These are phyloP conservation scores for Thymus mandschuricus DNA, from an alignment of 257 asterid species.

Conservation along the genomic window DNA sequence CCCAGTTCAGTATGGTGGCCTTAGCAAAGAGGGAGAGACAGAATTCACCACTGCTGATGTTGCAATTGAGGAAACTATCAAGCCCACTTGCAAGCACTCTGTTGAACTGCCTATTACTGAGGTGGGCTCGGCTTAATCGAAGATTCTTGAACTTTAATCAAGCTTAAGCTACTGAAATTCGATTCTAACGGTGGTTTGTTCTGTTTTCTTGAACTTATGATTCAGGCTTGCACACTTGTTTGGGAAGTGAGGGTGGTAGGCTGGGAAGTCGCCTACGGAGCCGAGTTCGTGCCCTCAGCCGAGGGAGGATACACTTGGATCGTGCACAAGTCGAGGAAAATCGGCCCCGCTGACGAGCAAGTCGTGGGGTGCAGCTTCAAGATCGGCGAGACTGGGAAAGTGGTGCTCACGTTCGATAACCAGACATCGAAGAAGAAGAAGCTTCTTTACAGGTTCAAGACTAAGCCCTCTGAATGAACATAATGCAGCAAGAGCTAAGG, in stretches of 20 bases:
- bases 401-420: conserved; percentile 84
- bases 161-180: background rate
- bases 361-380: conserved; percentile 70
- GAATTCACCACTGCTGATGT: conserved; percentile 74
- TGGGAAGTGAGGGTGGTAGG: conserved; percentile 95
- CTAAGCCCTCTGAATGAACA: conserved; percentile 62
- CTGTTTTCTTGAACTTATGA: background rate
- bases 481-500: conserved; percentile 10
- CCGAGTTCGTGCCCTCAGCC: conserved; percentile 76
- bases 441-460: conserved; percentile 88
- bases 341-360: conserved; percentile 63
- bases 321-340: conserved; percentile 73
- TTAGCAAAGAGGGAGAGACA: conserved; percentile 72
- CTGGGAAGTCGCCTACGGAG: conserved; percentile 83
- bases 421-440: conserved; percentile 90
- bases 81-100: conserved; percentile 74
- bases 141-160: background rate
- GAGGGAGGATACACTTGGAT: conserved; percentile 92
- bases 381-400: conserved; percentile 68
- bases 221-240: conserved; percentile 62
- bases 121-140: conserved; percentile 41
- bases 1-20: conserved; percentile 91
- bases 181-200: conserved; percentile 6
- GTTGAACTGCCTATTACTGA: conserved; percentile 81
- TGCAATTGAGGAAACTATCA: conserved; percentile 72